Evolutionary conservation across 164 flowering plant genomes (phyloP), one percentile per base, ranked within the genome.

Genomic region (Aristolochia contorta): DNA sequence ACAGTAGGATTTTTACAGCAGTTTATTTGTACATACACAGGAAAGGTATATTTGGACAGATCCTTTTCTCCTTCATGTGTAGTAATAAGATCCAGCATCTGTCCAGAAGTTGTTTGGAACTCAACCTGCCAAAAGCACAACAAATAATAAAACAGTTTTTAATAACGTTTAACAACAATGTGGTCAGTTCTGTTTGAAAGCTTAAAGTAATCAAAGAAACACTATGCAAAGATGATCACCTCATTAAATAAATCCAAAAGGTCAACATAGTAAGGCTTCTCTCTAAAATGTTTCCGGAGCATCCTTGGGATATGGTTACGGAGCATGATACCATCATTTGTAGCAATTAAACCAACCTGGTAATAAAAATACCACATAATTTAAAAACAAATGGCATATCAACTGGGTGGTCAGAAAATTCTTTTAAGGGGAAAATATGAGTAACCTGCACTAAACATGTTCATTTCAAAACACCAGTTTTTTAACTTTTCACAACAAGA

Each of bases 31-130:
- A 78, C 96, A 84, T 70, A 92, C 98, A 82, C 73, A 57, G 87
- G 61, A 74, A 87, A 63, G 37, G 81, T 74, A 74, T 93, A 93
- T 63, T 86, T 86, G 10, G 91, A 77, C 43, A 93, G 72, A 74
- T 93, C 97, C 74, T 87, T 84, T 65, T 83, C 87, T 70, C 98
- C 98, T 71, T 82, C 94, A 60, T 83, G 69, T 0, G 98, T 87
- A 16, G 98, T 90, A 51, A 90, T 93, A 73, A 90, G 74, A 84
- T 93, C 98, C 61, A 93, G 80, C 98, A 90, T 90, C 77, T 93
- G 97, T 56, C 98, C 98, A 7, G 77, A 82, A 51, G 97, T 83
- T 52, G 98, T 90, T 66, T 90, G 98, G 65, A 87, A 92, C 73
- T 93, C 98, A 55, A 92, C 93, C 98, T 92, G 72, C 20, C n/a